These are phyloP conservation scores for Stephanodiscus minutulus DNA, from an alignment of 108 stramenopile genomes.

Conservation along the genomic window DNA sequence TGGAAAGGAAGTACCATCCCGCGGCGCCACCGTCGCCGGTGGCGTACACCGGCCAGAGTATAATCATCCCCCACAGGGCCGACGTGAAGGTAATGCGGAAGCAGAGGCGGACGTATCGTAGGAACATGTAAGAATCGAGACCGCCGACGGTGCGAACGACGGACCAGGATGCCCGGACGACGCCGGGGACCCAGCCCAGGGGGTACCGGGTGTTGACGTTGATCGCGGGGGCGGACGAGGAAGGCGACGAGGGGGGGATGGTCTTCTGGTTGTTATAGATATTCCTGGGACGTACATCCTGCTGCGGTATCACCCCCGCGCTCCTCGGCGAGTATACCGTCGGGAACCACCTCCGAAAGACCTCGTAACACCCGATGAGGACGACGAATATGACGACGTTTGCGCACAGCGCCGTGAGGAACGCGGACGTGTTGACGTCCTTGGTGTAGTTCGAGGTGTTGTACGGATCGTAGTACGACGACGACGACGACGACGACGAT, in stretches of 20 bases:
- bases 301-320: slow-evolving; percentile 1
- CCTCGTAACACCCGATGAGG: slow-evolving; percentile 71
- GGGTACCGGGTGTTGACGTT: slow-evolving; percentile 45
- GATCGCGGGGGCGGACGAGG: slow-evolving; percentile 12
- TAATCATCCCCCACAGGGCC: slow-evolving; percentile 59
- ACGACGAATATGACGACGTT: slow-evolving; percentile 71
- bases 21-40: slow-evolving; percentile 45
- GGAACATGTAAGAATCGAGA: slow-evolving; percentile 72
- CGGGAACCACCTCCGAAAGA: slow-evolving; percentile 67
- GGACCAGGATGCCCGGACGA: slow-evolving; percentile 70
- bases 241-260: not conserved
- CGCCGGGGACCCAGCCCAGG: slow-evolving; percentile 74
- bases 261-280: too few relatives aligned
- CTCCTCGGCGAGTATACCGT: slow-evolving; percentile 66
- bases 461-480: slow-evolving; percentile 28
- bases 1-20: slow-evolving; percentile 59
- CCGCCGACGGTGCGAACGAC: slow-evolving; percentile 65
- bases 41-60: slow-evolving; percentile 61
- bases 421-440: slow-evolving; percentile 81
- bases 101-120: slow-evolving; percentile 65
- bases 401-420: slow-evolving; percentile 65
- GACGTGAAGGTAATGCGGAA: slow-evolving; percentile 54
- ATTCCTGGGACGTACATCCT: too few relatives aligned
- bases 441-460: slow-evolving; percentile 15
- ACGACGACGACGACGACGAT: not conserved